Evolutionary conservation across 1,284 basidiomycete genomes (phyloP), one percentile per base, ranked within the genome.

Genomic region (Polyporus tsugae): DNA sequence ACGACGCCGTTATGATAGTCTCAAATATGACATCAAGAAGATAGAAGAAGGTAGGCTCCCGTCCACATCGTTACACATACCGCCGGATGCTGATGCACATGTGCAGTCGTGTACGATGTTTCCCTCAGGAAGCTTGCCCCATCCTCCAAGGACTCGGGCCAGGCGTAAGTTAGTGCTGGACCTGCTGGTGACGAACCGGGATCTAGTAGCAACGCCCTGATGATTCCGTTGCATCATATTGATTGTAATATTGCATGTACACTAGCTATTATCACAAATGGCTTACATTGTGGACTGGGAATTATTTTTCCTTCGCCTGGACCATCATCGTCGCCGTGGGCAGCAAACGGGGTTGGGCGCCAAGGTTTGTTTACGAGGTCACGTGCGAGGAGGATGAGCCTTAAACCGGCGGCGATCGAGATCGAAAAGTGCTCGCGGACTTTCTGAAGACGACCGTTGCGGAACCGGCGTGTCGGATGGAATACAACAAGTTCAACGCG

Each of bases 21-120:
- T 95, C 33, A 95, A 95, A 77, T 96, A 95, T 74, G 94, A 95
- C 76, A 87, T 96, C 73, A 95, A 95, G 80, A 94, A 94, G 75
- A 92, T 95, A 29, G 94, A 96, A 82, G 95, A 95, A 89, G 94
- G 94, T 89, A 70, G 35, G 6, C 0, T 46, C 6, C 22, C 13
- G 49, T 7, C 10, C 60, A 44, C 60, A 46, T 60, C 35, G 35
- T 64, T 72, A 62, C 2, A 46, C 15, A 17, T 33, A 33, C 3
- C 36, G 25, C 10, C n/a, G 36, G 11, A 17, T 29, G 35, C 58
- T 38, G 9, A 65, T 15, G 1, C n/a, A 0, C 10, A 19, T 19
- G 4, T 33, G 29, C 72, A 94, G 94, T 95, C 58, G 93, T 95
- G 0, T 95, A 95, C 76, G 94, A 95, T 77, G 88, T 95, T 25